phyloP scores from a whole-genome alignment of 495 filamentous ascomycete genomes.

The Penicilliopsis zonata region DNA sequence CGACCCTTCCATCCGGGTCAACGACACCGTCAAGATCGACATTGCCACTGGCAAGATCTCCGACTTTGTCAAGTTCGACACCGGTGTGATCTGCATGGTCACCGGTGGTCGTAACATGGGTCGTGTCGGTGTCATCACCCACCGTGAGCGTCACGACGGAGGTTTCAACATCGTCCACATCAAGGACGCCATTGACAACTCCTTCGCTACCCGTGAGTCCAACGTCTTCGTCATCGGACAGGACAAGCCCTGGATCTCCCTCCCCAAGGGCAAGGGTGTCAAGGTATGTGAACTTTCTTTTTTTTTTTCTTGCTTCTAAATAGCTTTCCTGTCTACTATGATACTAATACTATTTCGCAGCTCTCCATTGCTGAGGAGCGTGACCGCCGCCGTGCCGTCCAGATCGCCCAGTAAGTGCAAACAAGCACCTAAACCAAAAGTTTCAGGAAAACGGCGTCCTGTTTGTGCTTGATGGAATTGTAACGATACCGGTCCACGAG shows the following conservation, averaged over 20 bases:
- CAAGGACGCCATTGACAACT: slow-evolving; percentile 99
- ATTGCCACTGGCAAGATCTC: slow-evolving; percentile 90
- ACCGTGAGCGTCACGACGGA: slow-evolving; percentile 98
- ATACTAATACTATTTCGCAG: slow-evolving; percentile 23
- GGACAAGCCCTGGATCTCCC: slow-evolving; percentile 97
- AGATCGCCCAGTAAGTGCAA: slow-evolving; percentile 46
- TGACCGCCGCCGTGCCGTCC: slow-evolving; percentile 79
- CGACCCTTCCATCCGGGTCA: slow-evolving; percentile 95
- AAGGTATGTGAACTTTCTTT: slow-evolving; percentile 44
- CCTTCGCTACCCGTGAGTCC: slow-evolving; percentile 93
- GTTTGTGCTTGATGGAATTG: slow-evolving; percentile 30
- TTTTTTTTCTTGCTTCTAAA: background rate
- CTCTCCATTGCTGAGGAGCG: slow-evolving; percentile 96
- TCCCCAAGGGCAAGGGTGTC: slow-evolving; percentile 99
- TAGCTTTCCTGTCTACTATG: slow-evolving; percentile 1
- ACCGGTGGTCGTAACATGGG: slow-evolving; percentile 99
- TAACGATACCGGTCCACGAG: slow-evolving; percentile 20
- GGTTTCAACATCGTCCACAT: slow-evolving; percentile 99
- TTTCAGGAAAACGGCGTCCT: slow-evolving; percentile 26
- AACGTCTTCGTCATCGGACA: slow-evolving; percentile 97
- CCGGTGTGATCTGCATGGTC: slow-evolving; percentile 91
- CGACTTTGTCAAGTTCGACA: slow-evolving; percentile 96
- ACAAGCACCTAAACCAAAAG: slow-evolving; percentile 14
- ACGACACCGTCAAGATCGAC: slow-evolving; percentile 99
- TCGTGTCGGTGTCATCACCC: slow-evolving; percentile 98